Evolutionary conservation across 2,329 filamentous ascomycete species (phyloP).

Genomic region (Grosmannia penicillata): DNA sequence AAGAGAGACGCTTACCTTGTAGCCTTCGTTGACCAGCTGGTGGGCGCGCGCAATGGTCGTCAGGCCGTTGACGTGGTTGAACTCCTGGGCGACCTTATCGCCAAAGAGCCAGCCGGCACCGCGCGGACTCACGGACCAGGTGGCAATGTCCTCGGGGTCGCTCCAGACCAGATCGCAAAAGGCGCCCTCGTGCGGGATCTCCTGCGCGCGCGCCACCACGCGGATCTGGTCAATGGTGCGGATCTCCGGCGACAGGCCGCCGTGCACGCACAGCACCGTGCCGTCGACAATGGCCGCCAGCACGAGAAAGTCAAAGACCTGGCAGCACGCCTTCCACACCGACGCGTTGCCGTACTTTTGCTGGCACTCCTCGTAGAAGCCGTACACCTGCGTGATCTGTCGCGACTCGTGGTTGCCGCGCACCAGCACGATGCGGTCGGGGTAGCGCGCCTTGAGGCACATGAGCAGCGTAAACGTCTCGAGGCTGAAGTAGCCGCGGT

Average conservation of each 20-base stretch:
- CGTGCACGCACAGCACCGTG: slow-evolving; percentile 96
- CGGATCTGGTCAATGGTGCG: slow-evolving; percentile 98
- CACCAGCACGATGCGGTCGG: slow-evolving; percentile 86
- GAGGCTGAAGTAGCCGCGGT: slow-evolving; percentile 92
- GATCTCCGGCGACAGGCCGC: slow-evolving; percentile 77
- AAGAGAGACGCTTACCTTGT: slow-evolving; percentile 49
- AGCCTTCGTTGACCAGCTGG: slow-evolving; percentile 95
- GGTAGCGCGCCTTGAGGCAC: slow-evolving; percentile 84
- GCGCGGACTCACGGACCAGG: slow-evolving; percentile 86
- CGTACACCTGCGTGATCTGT: slow-evolving; percentile 96
- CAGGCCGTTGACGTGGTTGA: slow-evolving; percentile 92
- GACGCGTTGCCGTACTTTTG: slow-evolving; percentile 98
- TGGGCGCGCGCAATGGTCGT: slow-evolving; percentile 94
- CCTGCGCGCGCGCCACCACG: slow-evolving; percentile 91
- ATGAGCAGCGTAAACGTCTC: slow-evolving; percentile 96
- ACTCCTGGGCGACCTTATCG: slow-evolving; percentile 93
- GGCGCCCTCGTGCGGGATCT: slow-evolving; percentile 95
- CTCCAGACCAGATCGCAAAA: slow-evolving; percentile 99
- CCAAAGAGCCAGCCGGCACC: slow-evolving; percentile 98
- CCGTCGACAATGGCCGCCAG: slow-evolving; percentile 95
- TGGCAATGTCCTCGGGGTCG: slow-evolving; percentile 91
- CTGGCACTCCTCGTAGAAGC: slow-evolving; percentile 96
- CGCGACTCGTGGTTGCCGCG: slow-evolving; percentile 96
- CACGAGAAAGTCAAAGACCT: slow-evolving; percentile 97
- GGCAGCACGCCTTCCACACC: slow-evolving; percentile 99